These are phyloP conservation scores for Gleditsia sinensis DNA, from an alignment of 306 rosid species.

Conservation along the genomic window DNA sequence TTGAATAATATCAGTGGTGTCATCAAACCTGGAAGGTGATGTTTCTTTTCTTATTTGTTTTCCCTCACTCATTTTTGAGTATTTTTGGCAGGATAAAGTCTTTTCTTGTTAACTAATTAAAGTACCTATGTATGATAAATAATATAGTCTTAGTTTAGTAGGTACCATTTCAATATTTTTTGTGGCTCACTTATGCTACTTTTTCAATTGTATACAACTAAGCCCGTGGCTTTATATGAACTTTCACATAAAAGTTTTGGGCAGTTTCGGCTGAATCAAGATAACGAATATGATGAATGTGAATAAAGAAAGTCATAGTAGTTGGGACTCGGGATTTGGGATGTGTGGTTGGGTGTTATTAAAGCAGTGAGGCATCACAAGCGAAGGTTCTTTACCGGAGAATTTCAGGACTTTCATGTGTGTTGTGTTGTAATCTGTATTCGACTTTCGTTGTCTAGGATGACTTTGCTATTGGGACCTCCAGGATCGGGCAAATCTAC, in stretches of 20 bases:
- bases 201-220: not conserved
- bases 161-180: too few species aligned
- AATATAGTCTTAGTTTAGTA: too few species aligned
- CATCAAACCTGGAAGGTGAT: conserved; percentile 75
- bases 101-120: too few species aligned
- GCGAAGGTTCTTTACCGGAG: not conserved
- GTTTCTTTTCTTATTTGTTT: not conserved
- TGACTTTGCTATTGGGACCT: conserved; percentile 88
- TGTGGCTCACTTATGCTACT: not conserved
- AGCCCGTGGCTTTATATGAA: not conserved
- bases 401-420: conserved; percentile 45
- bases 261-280: not conserved
- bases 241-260: not conserved
- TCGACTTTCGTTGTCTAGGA: conserved; percentile 45
- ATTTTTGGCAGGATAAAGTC: not conserved
- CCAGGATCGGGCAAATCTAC: conserved; percentile 86
- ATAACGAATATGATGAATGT: not conserved
- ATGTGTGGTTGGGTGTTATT: not conserved
- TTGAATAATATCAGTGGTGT: conserved; percentile 60
- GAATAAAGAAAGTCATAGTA: not conserved
- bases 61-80: not conserved
- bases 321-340: not conserved
- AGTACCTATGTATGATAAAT: too few species aligned
- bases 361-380: not conserved
- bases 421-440: not conserved